Evolutionary conservation across 805 yeast species (phyloP).

Genomic region (Nakazawaea peltata): DNA sequence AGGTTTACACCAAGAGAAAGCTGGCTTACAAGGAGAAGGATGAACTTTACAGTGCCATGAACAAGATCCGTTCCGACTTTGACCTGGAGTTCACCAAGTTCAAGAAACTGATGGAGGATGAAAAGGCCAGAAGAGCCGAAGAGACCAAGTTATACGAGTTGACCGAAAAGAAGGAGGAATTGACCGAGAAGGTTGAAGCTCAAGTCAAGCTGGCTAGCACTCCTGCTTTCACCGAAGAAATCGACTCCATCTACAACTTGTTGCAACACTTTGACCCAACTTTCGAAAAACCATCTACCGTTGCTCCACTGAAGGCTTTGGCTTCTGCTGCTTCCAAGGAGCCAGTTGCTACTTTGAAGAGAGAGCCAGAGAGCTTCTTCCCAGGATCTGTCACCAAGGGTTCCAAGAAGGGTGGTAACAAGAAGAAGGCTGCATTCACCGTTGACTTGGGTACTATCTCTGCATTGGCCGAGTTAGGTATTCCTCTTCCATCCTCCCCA

Average conservation of each 20-base stretch:
- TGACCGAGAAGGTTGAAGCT: constrained; percentile 54
- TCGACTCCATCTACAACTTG: constrained; percentile 65
- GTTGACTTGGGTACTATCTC: constrained; percentile 77
- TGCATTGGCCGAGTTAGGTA: constrained; percentile 65
- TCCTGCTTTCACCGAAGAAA: constrained; percentile 83
- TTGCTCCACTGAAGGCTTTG: constrained; percentile 12
- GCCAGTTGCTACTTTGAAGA: constrained; percentile 37
- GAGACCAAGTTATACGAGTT: constrained; percentile 48
- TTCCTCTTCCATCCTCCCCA: constrained; percentile 69
- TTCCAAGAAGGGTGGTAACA: constrained; percentile 34
- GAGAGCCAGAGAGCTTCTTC: constrained; percentile 51
- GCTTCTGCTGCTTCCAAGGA: background rate
- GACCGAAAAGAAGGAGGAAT: constrained; percentile 44
- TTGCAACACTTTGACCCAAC: constrained; percentile 72
- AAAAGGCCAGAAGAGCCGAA: constrained; percentile 58
- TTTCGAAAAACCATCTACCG: constrained; percentile 47
- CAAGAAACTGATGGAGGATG: constrained; percentile 59
- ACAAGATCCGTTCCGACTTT: constrained; percentile 63
- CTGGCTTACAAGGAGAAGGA: constrained; percentile 62
- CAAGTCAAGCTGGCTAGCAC: constrained; percentile 59
- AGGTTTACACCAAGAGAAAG: constrained; percentile 56
- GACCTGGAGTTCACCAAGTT: constrained; percentile 69
- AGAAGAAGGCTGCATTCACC: constrained; percentile 43
- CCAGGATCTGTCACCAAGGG: constrained; percentile 38
- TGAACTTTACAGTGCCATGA: constrained; percentile 56